Evolutionary conservation across 2,329 filamentous ascomycete genomes (phyloP).

Genomic region (Cyanodermella asteris): DNA sequence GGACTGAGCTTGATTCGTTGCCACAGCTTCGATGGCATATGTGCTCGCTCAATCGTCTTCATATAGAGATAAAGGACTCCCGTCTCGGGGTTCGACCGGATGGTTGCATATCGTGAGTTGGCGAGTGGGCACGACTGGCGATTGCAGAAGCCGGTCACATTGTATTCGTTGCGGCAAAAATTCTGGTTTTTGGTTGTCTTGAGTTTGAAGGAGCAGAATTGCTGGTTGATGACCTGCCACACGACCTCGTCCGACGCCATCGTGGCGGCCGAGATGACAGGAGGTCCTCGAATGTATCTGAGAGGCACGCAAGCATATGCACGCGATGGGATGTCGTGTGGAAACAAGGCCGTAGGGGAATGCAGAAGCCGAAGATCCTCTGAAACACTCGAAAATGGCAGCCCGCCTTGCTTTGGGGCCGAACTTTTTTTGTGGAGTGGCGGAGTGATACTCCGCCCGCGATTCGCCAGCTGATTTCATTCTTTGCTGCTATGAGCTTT

Average conservation of each 20-base stretch:
- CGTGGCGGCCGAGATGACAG: not conserved
- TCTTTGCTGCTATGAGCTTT: no score
- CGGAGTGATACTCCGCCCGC: no score
- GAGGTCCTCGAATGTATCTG: not conserved
- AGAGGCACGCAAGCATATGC: no score
- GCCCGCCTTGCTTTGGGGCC: no score
- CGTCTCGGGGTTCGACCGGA: conserved; percentile 60
- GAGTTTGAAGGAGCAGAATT: conserved; percentile 87
- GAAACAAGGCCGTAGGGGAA: no score
- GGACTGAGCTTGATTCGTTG: conserved; percentile 73
- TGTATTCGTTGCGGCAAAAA: conserved; percentile 92
- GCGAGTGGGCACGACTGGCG: conserved; percentile 76
- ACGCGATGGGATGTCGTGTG: no score
- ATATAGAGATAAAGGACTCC: conserved; percentile 86
- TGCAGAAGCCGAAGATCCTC: no score
- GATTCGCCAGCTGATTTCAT: no score
- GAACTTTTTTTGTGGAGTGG: no score
- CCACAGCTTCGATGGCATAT: conserved; percentile 82
- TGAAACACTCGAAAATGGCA: no score
- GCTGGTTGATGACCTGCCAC: conserved; percentile 90
- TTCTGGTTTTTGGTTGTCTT: conserved; percentile 78
- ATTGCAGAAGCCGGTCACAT: conserved; percentile 64
- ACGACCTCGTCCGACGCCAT: conserved; percentile 94
- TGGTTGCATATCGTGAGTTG: conserved; percentile 80
- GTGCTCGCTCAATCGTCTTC: conserved; percentile 78